These are phyloP conservation scores for Glaciozyma antarctica DNA, from an alignment of 768 basidiomycete genomes.

Conservation along the genomic window DNA sequence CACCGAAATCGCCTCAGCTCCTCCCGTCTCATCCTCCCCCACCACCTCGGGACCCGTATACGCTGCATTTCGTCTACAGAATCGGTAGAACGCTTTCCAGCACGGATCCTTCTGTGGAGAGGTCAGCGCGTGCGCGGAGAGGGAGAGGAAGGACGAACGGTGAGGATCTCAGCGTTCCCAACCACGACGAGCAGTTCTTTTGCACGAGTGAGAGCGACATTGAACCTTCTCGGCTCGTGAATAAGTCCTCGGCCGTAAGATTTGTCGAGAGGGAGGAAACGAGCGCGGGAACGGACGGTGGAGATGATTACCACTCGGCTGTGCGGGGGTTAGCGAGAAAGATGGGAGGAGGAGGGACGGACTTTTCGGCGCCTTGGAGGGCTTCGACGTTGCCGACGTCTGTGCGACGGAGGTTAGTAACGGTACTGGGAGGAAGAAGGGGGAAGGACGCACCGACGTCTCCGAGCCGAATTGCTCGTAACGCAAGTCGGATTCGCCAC, in stretches of 20 bases:
- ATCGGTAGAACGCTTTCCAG: conserved; percentile 39
- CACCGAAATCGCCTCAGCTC: conserved; percentile 12
- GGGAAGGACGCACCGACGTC: conserved; percentile 31
- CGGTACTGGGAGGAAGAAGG: neutral
- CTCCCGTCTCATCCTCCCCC: neutral
- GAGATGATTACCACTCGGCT: conserved; percentile 34
- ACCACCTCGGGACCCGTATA: conserved; percentile 16
- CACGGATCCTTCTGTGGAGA: conserved; percentile 34
- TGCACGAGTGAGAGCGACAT: conserved; percentile 42
- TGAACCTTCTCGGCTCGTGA: conserved; percentile 40
- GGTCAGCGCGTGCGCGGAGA: neutral
- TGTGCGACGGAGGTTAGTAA: neutral
- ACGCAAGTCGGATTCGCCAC: conserved; percentile 37
- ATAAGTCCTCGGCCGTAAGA: conserved; percentile 38
- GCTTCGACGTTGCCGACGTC: conserved; percentile 41
- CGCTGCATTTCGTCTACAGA: conserved; percentile 35
- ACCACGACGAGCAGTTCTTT: conserved; percentile 40
- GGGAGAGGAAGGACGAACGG: conserved; percentile 9
- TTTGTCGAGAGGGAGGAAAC: conserved; percentile 38
- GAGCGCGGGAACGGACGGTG: conserved; percentile 30
- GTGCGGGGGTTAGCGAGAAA: neutral
- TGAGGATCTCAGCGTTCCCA: conserved; percentile 38
- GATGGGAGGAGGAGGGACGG: neutral
- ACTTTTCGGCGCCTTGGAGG: conserved; percentile 41
- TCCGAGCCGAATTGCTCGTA: conserved; percentile 32